Percentiles rank a stretch among this genome's conserved stretches.
phyloP scores from a whole-genome alignment of 352 stramenopile species.

The Thraustochytrium sp. region DNA sequence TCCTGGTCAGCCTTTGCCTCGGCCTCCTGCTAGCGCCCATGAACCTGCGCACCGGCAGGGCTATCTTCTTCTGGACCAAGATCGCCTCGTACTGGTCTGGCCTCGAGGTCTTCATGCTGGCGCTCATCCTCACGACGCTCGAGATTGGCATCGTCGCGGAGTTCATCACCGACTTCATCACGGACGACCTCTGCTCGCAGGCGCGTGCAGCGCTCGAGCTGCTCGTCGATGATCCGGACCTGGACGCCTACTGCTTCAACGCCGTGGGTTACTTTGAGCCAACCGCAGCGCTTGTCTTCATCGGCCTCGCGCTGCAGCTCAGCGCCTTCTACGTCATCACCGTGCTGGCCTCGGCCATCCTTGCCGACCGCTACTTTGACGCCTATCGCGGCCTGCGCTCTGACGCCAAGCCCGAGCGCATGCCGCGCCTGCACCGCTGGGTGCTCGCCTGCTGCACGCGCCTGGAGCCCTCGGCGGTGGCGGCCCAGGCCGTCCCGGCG shows the following conservation, averaged over 20 bases:
- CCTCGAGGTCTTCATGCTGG: not conserved
- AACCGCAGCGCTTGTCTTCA: not conserved
- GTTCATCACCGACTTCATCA: constrained; percentile 36
- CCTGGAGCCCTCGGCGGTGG: too few species aligned
- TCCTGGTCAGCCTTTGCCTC: not conserved
- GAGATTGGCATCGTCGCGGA: not conserved
- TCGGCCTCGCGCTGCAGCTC: not conserved
- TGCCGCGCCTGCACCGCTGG: not conserved
- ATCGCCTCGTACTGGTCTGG: constrained; percentile 1
- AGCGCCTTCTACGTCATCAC: not conserved
- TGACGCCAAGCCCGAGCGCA: not conserved
- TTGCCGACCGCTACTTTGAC: constrained; percentile 27
- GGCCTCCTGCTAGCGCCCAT: not conserved
- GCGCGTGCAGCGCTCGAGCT: not conserved
- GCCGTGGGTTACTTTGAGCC: not conserved
- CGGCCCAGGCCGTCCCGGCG: too few species aligned
- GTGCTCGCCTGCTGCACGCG: too few species aligned
- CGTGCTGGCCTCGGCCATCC: not conserved
- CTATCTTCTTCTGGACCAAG: constrained; percentile 11
- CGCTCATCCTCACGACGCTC: not conserved
- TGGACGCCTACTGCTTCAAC: not conserved
- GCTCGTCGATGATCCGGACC: not conserved
- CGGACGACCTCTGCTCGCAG: not conserved
- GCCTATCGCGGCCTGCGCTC: not conserved
- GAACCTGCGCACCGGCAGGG: not conserved